Evolutionary conservation across 805 yeast species (phyloP), one percentile per base, ranked within the genome.

Genomic region (Vanderwaltozyma tropicalis): DNA sequence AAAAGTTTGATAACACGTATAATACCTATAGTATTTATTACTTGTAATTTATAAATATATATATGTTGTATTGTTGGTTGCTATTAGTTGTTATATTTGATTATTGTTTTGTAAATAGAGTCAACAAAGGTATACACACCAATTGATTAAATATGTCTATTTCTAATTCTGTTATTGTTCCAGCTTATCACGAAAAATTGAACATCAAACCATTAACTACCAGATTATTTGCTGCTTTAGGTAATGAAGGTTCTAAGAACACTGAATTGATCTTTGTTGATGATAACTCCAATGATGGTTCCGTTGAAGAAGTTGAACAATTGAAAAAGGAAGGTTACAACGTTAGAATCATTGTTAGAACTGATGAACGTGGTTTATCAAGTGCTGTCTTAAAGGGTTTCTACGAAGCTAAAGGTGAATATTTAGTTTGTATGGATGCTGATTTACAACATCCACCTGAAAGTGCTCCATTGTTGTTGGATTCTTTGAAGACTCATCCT

Each of bases 371-470:
- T 48, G 75, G 75, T 16, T 52, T 69, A 22, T 66, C 71, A 17
- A 67, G 72, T 32, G 75, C 75, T 22, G 75, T 69, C 10, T 46
- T 69, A 46, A 62, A 61, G 46, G 75, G 75, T 13, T 69, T 69
- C 50, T 46, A 56, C 32, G 73, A 66, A 35, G 66, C 71, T 21
- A 53, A 65, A 38, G 75, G 75, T 46, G 64, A 66, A 34, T 66
- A 68, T 44, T 45, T 69, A 39, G 58, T 69, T 29, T 69, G 75
- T 48, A 69, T 69, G 74, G 75, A 69, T 50, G 75, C 75, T 18
- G 75, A 69, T 51, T 57, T 69, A 38, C 72, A 69, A 52, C 74
- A 70, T 48, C 75, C 74, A 31, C 75, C 75, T 24, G 75, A 70
- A 49, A 57, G 63, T 39, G 73, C 68, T 9, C 74, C 74, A 35